Evolutionary conservation across 176 grass and related monocot genomes (phyloP).

Genomic region (Bothriochloa decipiens): DNA sequence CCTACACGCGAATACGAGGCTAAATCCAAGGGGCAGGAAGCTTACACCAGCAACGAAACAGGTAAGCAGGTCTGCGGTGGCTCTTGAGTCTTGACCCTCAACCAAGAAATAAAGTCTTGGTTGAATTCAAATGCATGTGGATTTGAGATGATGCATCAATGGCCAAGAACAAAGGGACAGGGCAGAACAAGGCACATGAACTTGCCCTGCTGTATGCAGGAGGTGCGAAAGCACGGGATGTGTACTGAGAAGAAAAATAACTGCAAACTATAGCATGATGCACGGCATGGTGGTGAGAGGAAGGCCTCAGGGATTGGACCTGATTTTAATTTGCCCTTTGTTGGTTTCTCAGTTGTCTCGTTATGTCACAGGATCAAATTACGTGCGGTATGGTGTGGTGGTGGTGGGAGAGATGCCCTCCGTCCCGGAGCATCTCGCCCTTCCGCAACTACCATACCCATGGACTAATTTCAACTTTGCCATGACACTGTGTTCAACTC

Average conservation of each 20-base stretch:
- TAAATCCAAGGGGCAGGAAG: conserved; percentile 37
- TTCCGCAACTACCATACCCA: not conserved
- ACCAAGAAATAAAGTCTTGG: not conserved
- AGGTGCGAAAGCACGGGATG: not conserved
- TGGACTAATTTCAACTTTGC: conserved; percentile 37
- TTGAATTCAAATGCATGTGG: conserved; percentile 11
- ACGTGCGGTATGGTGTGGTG: no score
- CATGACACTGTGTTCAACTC: not conserved
- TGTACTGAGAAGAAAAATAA: not conserved
- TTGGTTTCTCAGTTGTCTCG: conserved; percentile 61
- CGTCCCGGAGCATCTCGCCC: conserved; percentile 24
- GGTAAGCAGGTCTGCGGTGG: not conserved
- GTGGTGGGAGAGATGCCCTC: no score
- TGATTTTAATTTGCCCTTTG: conserved; percentile 27
- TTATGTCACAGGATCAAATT: conserved; percentile 68
- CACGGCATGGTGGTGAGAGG: not conserved
- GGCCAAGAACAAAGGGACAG: no score
- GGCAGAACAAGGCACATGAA: not conserved
- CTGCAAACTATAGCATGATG: not conserved
- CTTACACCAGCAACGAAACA: conserved; percentile 14
- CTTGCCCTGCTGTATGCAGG: not conserved
- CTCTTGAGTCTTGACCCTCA: not conserved
- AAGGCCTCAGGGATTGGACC: not conserved
- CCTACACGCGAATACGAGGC: not conserved
- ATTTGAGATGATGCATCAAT: not conserved